Base-by-base conservation (phyloP, 805 yeast species). In the Brettanomyces bruxellensis region DNA sequence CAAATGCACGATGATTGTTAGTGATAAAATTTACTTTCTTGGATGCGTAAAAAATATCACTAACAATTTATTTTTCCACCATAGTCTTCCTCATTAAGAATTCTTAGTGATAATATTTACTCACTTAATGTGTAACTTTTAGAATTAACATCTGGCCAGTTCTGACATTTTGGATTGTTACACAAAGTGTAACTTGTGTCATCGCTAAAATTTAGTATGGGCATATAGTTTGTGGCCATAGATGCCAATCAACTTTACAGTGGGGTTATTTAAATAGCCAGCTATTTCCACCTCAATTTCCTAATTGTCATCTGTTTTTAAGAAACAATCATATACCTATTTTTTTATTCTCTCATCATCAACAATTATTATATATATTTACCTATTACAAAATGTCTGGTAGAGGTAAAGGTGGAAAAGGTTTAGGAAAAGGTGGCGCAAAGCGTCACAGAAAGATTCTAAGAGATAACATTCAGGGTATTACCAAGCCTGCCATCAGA, bases 401-500 rank as follows among this genome's bases (percentile, higher is more conserved):
- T 72, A 90, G 97, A 82, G 99, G 99, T 68, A 91, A 93, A 88
- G 98, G 98, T 70, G 99, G 98, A 69, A 93, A 93, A 86, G 99
- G 99, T 77, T 81, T 93, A 65, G 99, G 99, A 68, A 93, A 93
- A 79, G 98, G 97, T 77, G 99, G 99, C 79, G 99, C 99, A 66
- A 91, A 91, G 84, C 89, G 99, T 76, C 99, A 91, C 89, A 88
- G 98, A 83, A 90, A 90, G 87, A 87, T 91, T 75, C 80, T 90
- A 59, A 90, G 98, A 81, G 99, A 93, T 74, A 93, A 91, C 91
- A 91, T 93, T 61, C 97, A 90, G 77, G 99, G 99, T 80, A 91
- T 91, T 70, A 91, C 99, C 55, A 91, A 91, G 83, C 99, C 99
- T 69, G 99, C 99, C 68, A 91, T 91, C 69, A 89, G 99, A 81